These are phyloP conservation scores for Torulaspora delbrueckii DNA, from an alignment of 805 yeast species.

Conservation along the genomic window DNA sequence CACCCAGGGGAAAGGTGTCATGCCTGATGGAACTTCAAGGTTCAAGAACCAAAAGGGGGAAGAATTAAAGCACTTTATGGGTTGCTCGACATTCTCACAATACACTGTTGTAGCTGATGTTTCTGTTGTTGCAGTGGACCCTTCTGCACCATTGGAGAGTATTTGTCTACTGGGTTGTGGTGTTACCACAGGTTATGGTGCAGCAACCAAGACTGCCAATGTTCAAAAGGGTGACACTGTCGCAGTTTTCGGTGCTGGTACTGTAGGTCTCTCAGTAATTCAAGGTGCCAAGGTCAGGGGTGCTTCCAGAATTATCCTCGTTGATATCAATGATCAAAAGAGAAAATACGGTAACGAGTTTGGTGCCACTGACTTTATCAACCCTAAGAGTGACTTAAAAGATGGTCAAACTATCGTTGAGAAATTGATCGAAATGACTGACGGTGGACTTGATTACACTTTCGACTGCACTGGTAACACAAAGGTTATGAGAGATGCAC, in stretches of 20 bases:
- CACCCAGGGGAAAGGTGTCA: slow-evolving; percentile 96
- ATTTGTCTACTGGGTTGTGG: slow-evolving; percentile 97
- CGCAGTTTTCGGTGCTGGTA: slow-evolving; percentile 97
- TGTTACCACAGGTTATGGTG: slow-evolving; percentile 97
- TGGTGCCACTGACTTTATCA: slow-evolving; percentile 93
- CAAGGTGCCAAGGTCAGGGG: slow-evolving; percentile 87
- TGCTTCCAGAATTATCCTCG: slow-evolving; percentile 76
- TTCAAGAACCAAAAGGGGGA: slow-evolving; percentile 78
- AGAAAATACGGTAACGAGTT: slow-evolving; percentile 80
- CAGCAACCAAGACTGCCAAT: slow-evolving; percentile 85
- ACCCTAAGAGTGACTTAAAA: slow-evolving; percentile 65
- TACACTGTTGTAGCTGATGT: slow-evolving; percentile 98
- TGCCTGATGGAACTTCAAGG: slow-evolving; percentile 97
- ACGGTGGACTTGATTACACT: slow-evolving; percentile 94
- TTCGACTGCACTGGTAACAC: slow-evolving; percentile 98
- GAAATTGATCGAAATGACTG: slow-evolving; percentile 81
- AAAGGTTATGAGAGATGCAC: slow-evolving; percentile 89
- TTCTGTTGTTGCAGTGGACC: slow-evolving; percentile 87
- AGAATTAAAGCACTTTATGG: slow-evolving; percentile 89
- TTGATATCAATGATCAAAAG: slow-evolving; percentile 83
- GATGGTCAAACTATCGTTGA: slow-evolving; percentile 75
- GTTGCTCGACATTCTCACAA: slow-evolving; percentile 94
- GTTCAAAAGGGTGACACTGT: slow-evolving; percentile 88
- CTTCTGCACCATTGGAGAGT: slow-evolving; percentile 75
- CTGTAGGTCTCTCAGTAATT: slow-evolving; percentile 92